phyloP scores from a whole-genome alignment of 345 rosid genomes.

The Hypericum androsaemum region DNA sequence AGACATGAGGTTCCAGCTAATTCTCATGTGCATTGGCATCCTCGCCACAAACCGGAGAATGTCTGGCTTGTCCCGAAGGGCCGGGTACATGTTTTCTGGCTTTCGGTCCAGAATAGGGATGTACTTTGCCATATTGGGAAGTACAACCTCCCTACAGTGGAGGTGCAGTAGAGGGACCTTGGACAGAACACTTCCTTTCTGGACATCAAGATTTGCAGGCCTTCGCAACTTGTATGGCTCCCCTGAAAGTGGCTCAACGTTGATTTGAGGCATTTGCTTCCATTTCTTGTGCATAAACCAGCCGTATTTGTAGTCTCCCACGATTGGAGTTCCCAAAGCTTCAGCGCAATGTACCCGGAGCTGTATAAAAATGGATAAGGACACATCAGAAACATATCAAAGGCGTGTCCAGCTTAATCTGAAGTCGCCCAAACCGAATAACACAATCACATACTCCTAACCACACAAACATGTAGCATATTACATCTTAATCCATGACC shows the following conservation, averaged over 20 bases:
- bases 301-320: slow-evolving; percentile 85
- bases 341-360: slow-evolving; percentile 92
- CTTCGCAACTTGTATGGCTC: slow-evolving; percentile 69
- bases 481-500: too few species aligned
- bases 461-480: too few species aligned
- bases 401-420: neutral
- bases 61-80: slow-evolving; percentile 33
- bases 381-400: neutral
- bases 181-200: slow-evolving; percentile 86
- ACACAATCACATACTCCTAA: too few species aligned
- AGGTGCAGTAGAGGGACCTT: slow-evolving; percentile 87
- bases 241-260: slow-evolving; percentile 58
- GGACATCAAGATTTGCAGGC: slow-evolving; percentile 74
- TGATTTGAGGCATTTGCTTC: slow-evolving; percentile 71
- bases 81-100: slow-evolving; percentile 16
- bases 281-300: slow-evolving; percentile 83
- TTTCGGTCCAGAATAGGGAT: slow-evolving; percentile 29
- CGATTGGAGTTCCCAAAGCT: slow-evolving; percentile 89
- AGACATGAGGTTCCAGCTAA: slow-evolving; percentile 93
- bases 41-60: slow-evolving; percentile 64
- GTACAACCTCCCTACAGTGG: slow-evolving; percentile 71
- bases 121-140: slow-evolving; percentile 76
- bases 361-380: slow-evolving; percentile 27
- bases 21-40: slow-evolving; percentile 87
- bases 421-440: too few species aligned